A percentile compares a stretch with the other conserved stretches of the same genome.
These are phyloP conservation scores for Delphinella strobiligena DNA, from an alignment of 2,329 filamentous ascomycete species.

Conservation along the genomic window DNA sequence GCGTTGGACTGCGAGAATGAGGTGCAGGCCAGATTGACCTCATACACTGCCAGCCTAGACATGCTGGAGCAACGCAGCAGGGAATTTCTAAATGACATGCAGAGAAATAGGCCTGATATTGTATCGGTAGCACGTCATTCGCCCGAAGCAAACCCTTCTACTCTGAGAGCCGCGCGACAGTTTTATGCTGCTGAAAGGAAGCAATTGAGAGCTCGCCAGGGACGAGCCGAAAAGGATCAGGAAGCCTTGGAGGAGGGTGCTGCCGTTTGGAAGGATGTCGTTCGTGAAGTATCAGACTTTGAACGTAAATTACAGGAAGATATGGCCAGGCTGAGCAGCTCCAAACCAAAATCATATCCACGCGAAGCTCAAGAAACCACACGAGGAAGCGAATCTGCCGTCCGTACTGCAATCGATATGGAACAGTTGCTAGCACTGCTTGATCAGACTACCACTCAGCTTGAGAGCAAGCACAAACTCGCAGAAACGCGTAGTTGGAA, in stretches of 20 bases:
- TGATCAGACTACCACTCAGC: slow-evolving; percentile 39
- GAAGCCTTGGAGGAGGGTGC: slow-evolving; percentile 56
- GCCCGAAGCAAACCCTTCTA: slow-evolving; percentile 29
- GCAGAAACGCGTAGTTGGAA: slow-evolving; percentile 59
- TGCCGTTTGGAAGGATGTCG: slow-evolving; percentile 52
- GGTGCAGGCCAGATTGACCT: slow-evolving; percentile 58
- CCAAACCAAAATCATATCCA: slow-evolving; percentile 13
- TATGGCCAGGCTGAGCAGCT: slow-evolving; percentile 29
- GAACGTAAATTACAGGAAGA: slow-evolving; percentile 50
- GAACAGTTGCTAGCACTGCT: slow-evolving; percentile 40
- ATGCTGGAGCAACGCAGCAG: slow-evolving; percentile 53
- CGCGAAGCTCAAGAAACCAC: slow-evolving; percentile 10
- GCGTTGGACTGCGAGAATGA: slow-evolving; percentile 53
- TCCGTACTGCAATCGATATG: slow-evolving; percentile 12
- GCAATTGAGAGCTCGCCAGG: slow-evolving; percentile 42
- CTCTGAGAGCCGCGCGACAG: no score
- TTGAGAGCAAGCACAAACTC: slow-evolving; percentile 42
- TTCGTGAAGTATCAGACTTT: slow-evolving; percentile 49
- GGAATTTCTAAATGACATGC: slow-evolving; percentile 37
- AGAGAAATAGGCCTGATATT: background rate
- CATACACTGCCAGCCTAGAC: slow-evolving; percentile 54
- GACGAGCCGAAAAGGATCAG: slow-evolving; percentile 48
- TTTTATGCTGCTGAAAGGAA: no score
- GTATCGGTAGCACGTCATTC: no score
- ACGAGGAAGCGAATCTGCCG: slow-evolving; percentile 4